Evolutionary conservation across 495 filamentous ascomycete genomes (phyloP), one percentile per base, ranked within the genome.

Genomic region (Penicillium bovifimosum): DNA sequence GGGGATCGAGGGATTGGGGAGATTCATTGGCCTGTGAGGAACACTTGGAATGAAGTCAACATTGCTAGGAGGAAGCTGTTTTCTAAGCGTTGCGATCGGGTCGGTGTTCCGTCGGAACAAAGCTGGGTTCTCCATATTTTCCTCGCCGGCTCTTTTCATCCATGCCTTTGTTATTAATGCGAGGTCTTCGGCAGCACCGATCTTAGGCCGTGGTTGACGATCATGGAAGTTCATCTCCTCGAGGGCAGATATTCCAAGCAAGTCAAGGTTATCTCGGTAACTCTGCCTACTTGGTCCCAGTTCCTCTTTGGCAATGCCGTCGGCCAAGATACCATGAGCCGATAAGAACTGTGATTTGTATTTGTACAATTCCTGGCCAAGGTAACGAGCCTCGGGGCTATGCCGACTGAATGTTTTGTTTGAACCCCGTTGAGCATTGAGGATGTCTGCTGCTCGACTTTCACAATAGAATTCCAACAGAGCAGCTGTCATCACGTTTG

Each of bases 401-500:
- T 76, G 67, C 2, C 71, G 68, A 3, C 70, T 72, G 60, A 65
- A 75, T 20, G 42, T 53, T 43, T 53, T 54, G 16, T 53, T 54
- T 6, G 71, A 68, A 38, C 64, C 65, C 9, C 59, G 49, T 26
- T 72, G 68, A 6, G 64, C 58, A 60, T 77, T 77, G 32, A 77
- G 66, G 38, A 74, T 65, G 44, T 77, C 74, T 28, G 68, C 71
- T 16, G 74, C 74, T 39, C 69, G 69, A 44, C 56, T 71, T n/a
- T 71, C 55, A 29, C 72, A 77, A 42, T 68, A 75, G 42, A 76
- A 77, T 29, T 76, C 73, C 7, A 77, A 55, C 6, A 77, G 50
- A 2, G 74, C 66, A 24, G 73, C 60, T 6, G 73, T 76, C 72
- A 77, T 69, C 26, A 76, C 41, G 38, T 71, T 70, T 32, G 62